Conservation (phyloP, 192 early-diverging fungal species). For the Mortierella antarctica region DNA sequence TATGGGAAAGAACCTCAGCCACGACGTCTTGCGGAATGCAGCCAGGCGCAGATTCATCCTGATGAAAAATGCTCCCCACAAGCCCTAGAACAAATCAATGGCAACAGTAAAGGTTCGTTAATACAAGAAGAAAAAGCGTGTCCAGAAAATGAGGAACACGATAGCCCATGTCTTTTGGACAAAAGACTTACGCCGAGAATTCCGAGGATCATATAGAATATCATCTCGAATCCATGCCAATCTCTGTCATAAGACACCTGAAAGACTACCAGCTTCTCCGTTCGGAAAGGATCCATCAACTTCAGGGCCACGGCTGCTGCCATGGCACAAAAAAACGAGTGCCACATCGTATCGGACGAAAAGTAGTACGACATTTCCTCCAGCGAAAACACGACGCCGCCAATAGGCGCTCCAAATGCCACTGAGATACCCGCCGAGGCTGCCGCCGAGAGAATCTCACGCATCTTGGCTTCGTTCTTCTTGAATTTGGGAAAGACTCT, state of each 20-base stretch:
- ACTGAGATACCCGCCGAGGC: constrained; percentile 94
- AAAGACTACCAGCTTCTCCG: constrained; percentile 86
- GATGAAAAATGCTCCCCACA: constrained; percentile 87
- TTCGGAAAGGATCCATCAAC: constrained; percentile 85
- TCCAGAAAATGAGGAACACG: not conserved
- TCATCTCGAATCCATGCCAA: constrained; percentile 94
- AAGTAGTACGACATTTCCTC: constrained; percentile 96
- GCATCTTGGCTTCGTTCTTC: constrained; percentile 90
- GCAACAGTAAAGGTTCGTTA: not conserved
- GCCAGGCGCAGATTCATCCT: constrained; percentile 75
- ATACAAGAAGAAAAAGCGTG: constrained; percentile 7
- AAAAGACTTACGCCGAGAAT: constrained; percentile 72
- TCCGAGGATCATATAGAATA: constrained; percentile 87
- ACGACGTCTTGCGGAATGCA: constrained; percentile 78
- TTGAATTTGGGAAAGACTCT: constrained; percentile 92
- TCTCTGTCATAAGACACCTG: constrained; percentile 90
- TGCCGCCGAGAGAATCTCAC: constrained; percentile 94
- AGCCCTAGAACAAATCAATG: constrained; percentile 63
- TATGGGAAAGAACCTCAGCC: constrained; percentile 75
- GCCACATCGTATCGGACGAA: constrained; percentile 94
- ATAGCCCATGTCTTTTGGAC: not conserved
- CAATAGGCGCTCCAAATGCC: constrained; percentile 97
- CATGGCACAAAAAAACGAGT: constrained; percentile 94
- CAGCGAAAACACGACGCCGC: constrained; percentile 93
- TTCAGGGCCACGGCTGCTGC: constrained; percentile 84